Percentiles rank a stretch among this genome's conserved stretches.
phyloP scores from a whole-genome alignment of 768 basidiomycete species.

The Tylopilus sp. region DNA sequence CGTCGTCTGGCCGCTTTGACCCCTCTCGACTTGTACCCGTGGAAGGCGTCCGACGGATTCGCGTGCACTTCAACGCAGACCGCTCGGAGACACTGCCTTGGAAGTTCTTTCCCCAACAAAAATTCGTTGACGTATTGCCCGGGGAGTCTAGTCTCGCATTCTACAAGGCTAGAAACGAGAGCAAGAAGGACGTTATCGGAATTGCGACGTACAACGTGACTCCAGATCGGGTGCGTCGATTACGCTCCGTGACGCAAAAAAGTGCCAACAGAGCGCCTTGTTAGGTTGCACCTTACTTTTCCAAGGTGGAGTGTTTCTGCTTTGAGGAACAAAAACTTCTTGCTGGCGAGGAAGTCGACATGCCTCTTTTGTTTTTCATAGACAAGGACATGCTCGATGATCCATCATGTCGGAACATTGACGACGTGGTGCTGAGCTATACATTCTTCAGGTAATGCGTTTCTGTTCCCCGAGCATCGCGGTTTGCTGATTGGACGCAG shows the following conservation, averaged over 20 bases:
- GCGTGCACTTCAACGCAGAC: constrained; percentile 96
- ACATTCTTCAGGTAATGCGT: constrained; percentile 86
- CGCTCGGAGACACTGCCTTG: constrained; percentile 86
- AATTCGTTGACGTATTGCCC: constrained; percentile 83
- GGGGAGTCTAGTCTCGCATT: constrained; percentile 97
- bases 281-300: constrained; percentile 96
- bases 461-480: not conserved
- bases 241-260: not conserved
- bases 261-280: not conserved
- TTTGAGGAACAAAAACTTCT: constrained; percentile 97
- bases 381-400: constrained; percentile 97
- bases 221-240: constrained; percentile 77
- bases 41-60: constrained; percentile 68
- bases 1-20: constrained; percentile 60
- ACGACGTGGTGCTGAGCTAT: constrained; percentile 92
- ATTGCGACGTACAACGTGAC: constrained; percentile 99
- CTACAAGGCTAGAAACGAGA: constrained; percentile 87
- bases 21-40: constrained; percentile 82
- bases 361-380: constrained; percentile 98
- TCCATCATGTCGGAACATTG: constrained; percentile 78
- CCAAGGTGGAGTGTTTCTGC: constrained; percentile 99
- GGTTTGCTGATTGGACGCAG: constrained; percentile 37
- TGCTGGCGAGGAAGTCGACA: constrained; percentile 95
- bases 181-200: constrained; percentile 87
- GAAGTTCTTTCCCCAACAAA: constrained; percentile 90